Evolutionary conservation across 805 yeast species (phyloP).

Genomic region (Teunomyces kruisii): DNA sequence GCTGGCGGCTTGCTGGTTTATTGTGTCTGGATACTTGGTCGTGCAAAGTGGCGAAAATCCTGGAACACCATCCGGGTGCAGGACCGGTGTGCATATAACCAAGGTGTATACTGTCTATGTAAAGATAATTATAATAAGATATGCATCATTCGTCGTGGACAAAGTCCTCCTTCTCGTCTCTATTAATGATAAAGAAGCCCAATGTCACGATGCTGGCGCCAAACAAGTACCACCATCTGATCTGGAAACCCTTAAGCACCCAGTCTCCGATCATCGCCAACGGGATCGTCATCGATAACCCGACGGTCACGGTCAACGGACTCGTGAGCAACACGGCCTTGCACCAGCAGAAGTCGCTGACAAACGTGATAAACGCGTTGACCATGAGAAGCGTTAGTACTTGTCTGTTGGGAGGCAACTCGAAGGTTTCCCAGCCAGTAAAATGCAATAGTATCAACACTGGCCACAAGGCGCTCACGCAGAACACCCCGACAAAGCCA

Average conservation of each 20-base stretch:
- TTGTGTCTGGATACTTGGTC: too few species aligned
- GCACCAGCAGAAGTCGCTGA: conserved; percentile 95
- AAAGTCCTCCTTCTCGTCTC: conserved; percentile 67
- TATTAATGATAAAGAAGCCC: conserved; percentile 83
- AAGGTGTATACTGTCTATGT: too few species aligned
- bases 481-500: conserved; percentile 91
- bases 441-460: conserved; percentile 63
- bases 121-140: neutral
- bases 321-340: conserved; percentile 90
- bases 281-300: conserved; percentile 90
- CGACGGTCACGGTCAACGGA: conserved; percentile 94
- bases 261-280: conserved; percentile 91
- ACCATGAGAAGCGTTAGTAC: conserved; percentile 54
- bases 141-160: conserved; percentile 11
- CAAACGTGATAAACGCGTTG: conserved; percentile 76
- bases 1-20: too few species aligned
- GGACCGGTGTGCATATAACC: too few species aligned
- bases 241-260: conserved; percentile 60
- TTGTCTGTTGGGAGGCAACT: conserved; percentile 56
- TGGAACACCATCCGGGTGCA: too few species aligned
- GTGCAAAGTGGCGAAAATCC: too few species aligned
- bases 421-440: conserved; percentile 67
- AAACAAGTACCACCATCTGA: conserved; percentile 61
- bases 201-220: conserved; percentile 81
- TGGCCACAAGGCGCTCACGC: conserved; percentile 80